Evolutionary conservation across 2,329 filamentous ascomycete genomes (phyloP).

Genomic region (Fusarium ramigenum): DNA sequence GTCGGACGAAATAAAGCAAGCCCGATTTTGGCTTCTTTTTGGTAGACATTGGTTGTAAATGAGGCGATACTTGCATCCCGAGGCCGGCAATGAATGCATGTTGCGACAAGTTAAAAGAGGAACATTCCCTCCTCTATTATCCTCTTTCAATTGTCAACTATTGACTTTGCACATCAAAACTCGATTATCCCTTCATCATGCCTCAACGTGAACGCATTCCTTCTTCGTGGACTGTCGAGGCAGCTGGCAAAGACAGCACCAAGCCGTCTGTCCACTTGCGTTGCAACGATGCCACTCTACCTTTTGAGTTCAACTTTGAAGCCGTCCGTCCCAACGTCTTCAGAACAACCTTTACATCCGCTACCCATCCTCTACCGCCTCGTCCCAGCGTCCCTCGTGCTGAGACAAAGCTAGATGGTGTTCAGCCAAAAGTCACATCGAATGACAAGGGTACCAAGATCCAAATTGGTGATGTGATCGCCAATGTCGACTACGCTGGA

Average conservation of each 20-base stretch:
- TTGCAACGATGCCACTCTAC: conserved; percentile 41
- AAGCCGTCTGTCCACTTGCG: conserved; percentile 34
- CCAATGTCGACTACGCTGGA: conserved; percentile 66
- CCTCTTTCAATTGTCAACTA: rapidly evolving
- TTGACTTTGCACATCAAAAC: background rate
- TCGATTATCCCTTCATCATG: conserved; percentile 1
- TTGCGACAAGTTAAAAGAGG: background rate
- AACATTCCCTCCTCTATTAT: background rate
- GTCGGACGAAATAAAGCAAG: background rate
- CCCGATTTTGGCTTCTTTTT: background rate
- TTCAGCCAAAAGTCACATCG: conserved; percentile 45
- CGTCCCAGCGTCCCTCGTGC: conserved; percentile 68
- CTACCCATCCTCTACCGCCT: conserved; percentile 70
- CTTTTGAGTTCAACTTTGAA: conserved; percentile 70
- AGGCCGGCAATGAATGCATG: background rate
- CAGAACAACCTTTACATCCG: conserved; percentile 72
- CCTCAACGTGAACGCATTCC: conserved; percentile 46
- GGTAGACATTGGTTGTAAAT: background rate
- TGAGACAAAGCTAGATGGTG: conserved; percentile 43
- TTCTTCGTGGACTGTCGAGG: conserved; percentile 36
- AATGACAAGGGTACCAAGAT: conserved; percentile 53
- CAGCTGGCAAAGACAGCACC: conserved; percentile 45
- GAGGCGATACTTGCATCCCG: background rate
- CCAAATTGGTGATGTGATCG: conserved; percentile 58
- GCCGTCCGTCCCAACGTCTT: conserved; percentile 70